Conservation (phyloP, 129 eudicot species). For the Heracleum sosnowskyi region DNA sequence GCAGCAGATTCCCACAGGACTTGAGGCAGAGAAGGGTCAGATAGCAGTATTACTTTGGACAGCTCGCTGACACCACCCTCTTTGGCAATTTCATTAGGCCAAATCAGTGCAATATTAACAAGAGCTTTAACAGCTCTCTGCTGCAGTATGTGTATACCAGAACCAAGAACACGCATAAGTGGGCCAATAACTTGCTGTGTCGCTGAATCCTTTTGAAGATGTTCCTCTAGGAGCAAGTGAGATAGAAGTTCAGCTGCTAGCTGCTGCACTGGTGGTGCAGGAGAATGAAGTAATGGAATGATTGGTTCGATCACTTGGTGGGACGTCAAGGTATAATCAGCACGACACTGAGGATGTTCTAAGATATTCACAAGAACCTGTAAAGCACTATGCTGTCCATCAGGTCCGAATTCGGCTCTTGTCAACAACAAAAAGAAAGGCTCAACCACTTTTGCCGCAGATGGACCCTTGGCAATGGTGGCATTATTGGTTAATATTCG, state of each 20-base stretch:
- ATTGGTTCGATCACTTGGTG: conserved; percentile 92
- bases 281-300: conserved; percentile 84
- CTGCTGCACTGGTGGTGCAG: conserved; percentile 84
- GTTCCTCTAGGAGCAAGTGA: conserved; percentile 80
- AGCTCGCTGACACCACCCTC: conserved; percentile 95
- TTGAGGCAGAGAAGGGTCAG: conserved; percentile 85
- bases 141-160: conserved; percentile 83
- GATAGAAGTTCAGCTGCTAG: conserved; percentile 95
- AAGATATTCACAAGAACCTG: conserved; percentile 92
- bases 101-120: conserved; percentile 58
- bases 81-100: conserved; percentile 98
- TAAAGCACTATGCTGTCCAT: conserved; percentile 89
- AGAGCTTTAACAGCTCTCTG: conserved; percentile 96
- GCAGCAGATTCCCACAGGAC: conserved; percentile 95
- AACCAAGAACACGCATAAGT: conserved; percentile 74
- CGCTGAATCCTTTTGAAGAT: conserved; percentile 71
- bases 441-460: conserved; percentile 96
- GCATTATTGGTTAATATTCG: conserved; percentile 94
- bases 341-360: conserved; percentile 95
- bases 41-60: conserved; percentile 79
- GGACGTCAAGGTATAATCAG: conserved; percentile 66
- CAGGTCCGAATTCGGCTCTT: conserved; percentile 77
- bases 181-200: conserved; percentile 94
- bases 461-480: conserved; percentile 89
- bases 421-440: conserved; percentile 70